Base-by-base conservation (phyloP, 768 basidiomycete genomes). In the Lentinus brumalis region DNA sequence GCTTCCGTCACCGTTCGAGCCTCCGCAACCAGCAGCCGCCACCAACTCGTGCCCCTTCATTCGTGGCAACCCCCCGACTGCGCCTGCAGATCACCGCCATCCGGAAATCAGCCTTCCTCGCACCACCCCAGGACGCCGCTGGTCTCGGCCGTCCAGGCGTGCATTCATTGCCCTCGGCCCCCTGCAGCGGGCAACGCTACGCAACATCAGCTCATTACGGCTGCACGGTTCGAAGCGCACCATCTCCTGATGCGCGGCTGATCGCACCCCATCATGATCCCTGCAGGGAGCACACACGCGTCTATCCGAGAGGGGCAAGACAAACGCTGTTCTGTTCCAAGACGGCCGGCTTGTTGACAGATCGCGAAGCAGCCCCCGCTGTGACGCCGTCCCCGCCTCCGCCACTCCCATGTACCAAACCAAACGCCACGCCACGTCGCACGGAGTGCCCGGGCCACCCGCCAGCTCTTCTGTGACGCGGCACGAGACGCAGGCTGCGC, bases 71-170 rank as follows among this genome's bases (percentile, higher is more conserved):
- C 47, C 52, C 53, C 40, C 53, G 55, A 49, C 56, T 56, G 56
- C 61, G 39, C 53, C 35, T 63, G 61, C 61, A 63, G 61, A 63
- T 63, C 61, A 30, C 53, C 53, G 57, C 57, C 53, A 54, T 53
- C 52, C 44, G 55, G 54, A 57, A n/a, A 61, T 61, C 26, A 26
- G 41, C 32, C 52, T 16, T 30, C 46, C 45, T 35, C 53, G 21
- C 21, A 55, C n/a, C n/a, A n/a, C n/a, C n/a, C n/a, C n/a, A n/a
- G n/a, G n/a, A n/a, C n/a, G n/a, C n/a, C 50, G 30, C 50, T 42
- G 42, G 31, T 10, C 61, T 51, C 55, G 56, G 50, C 41, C 44
- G 8, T 54, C 53, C 26, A 44, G 44, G 61, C 45, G 16, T 31
- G 47, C 56, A 26, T 52, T 16, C 61, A 42, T 46, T 39, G 50